A percentile compares a stretch with the other conserved stretches of the same genome.
phyloP scores from a whole-genome alignment of 768 basidiomycete genomes.

The Lentinula sp. region DNA sequence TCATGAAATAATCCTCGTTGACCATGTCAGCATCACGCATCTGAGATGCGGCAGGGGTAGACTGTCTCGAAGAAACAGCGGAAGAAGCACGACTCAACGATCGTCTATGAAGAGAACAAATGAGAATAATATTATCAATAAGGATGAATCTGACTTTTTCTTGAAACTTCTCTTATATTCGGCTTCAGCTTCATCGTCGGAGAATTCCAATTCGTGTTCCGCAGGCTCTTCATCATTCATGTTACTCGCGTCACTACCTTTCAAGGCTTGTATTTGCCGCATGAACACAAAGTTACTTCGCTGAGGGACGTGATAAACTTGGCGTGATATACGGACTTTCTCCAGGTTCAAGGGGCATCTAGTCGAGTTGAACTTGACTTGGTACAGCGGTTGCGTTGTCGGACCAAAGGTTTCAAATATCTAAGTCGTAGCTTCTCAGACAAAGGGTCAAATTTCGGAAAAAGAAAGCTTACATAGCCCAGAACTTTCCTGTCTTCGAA shows the following conservation, averaged over 20 bases:
- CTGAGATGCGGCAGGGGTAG: slow-evolving; percentile 49
- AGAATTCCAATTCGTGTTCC: slow-evolving; percentile 89
- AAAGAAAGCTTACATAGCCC: slow-evolving; percentile 59
- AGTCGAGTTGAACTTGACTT: slow-evolving; percentile 68
- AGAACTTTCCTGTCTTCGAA: slow-evolving; percentile 87
- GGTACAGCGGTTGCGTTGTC: slow-evolving; percentile 84
- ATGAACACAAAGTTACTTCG: slow-evolving; percentile 84
- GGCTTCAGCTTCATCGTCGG: slow-evolving; percentile 89
- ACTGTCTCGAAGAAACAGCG: slow-evolving; percentile 45
- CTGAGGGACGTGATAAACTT: slow-evolving; percentile 78
- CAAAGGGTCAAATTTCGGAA: neutral
- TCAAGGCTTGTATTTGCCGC: slow-evolving; percentile 57
- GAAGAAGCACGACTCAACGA: slow-evolving; percentile 43
- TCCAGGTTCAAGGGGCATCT: slow-evolving; percentile 52
- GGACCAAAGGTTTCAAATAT: slow-evolving; percentile 96
- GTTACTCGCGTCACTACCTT: slow-evolving; percentile 93
- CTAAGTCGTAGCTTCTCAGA: slow-evolving; percentile 31
- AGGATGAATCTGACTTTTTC: slow-evolving; percentile 40
- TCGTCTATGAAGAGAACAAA: slow-evolving; percentile 32
- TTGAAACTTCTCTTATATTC: slow-evolving; percentile 59
- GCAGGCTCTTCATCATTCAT: slow-evolving; percentile 90
- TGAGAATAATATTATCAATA: neutral
- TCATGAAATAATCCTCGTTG: slow-evolving; percentile 33
- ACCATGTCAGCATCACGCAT: slow-evolving; percentile 50
- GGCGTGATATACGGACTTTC: slow-evolving; percentile 46